These are phyloP conservation scores for Yamadazyma phyllophila DNA, from an alignment of 805 yeast genomes.

Conservation along the genomic window DNA sequence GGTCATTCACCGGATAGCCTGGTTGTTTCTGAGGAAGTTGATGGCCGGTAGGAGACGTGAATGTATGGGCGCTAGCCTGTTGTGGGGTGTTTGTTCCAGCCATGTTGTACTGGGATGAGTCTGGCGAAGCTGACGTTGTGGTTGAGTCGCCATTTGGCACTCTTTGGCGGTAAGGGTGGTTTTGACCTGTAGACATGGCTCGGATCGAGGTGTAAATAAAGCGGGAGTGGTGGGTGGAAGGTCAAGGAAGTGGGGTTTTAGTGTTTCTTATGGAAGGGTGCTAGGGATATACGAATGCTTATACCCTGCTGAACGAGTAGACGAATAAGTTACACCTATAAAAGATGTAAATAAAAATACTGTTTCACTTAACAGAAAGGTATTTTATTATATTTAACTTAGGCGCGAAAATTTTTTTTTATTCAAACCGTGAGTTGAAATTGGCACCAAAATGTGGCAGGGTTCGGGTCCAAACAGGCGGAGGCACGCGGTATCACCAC, in stretches of 20 bases:
- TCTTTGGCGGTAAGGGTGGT: slow-evolving; percentile 30
- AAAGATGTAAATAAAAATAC: background rate
- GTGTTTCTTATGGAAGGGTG: no score
- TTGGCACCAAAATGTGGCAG: background rate
- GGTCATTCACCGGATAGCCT: slow-evolving; percentile 4
- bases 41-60: background rate
- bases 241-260: no score
- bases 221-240: background rate
- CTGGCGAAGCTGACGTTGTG: slow-evolving; percentile 4
- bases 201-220: background rate
- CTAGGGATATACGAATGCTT: no score
- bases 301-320: background rate
- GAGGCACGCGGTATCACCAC: no score
- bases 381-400: slow-evolving; percentile 1
- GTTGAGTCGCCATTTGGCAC: slow-evolving; percentile 9
- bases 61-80: background rate
- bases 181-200: slow-evolving; percentile 14
- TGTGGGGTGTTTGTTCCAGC: slow-evolving; percentile 6
- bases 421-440: background rate
- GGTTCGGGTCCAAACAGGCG: background rate
- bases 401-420: slow-evolving; percentile 3
- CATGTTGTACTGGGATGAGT: slow-evolving; percentile 9
- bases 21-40: background rate
- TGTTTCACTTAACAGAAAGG: background rate
- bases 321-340: background rate